These are phyloP conservation scores for Verticillium zaregamsianum DNA, from an alignment of 2,329 filamentous ascomycete genomes.

Conservation along the genomic window DNA sequence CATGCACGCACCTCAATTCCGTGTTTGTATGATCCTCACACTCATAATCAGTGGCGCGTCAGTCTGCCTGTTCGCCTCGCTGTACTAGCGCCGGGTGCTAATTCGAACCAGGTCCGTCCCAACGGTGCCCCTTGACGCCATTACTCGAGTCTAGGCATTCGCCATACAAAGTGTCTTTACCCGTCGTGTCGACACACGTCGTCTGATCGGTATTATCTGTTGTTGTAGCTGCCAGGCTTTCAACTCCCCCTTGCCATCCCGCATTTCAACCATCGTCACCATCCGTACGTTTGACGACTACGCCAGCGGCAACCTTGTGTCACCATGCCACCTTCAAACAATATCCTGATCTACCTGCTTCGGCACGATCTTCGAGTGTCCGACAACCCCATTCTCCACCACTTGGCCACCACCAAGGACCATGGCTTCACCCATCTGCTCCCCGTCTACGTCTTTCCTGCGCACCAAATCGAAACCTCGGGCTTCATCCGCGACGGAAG, in stretches of 20 bases:
- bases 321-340: constrained; percentile 29
- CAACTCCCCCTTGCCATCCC: not conserved
- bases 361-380: constrained; percentile 68
- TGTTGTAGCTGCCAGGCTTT: not conserved
- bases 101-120: not conserved
- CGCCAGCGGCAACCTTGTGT: not conserved
- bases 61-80: not conserved
- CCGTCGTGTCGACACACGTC: not conserved
- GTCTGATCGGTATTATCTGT: not conserved
- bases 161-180: not conserved
- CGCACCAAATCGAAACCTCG: constrained; percentile 69
- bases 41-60: not conserved
- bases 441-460: constrained; percentile 65
- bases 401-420: constrained; percentile 39
- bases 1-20: not conserved
- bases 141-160: not conserved
- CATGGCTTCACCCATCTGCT: constrained; percentile 65
- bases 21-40: not conserved
- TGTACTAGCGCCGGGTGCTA: not conserved
- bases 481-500: constrained; percentile 59
- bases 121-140: not conserved
- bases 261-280: not conserved
- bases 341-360: constrained; percentile 66
- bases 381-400: constrained; percentile 71
- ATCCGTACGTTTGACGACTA: too few species aligned